Evolutionary conservation across 768 basidiomycete species (phyloP).

Genomic region (Agrocybe pediades): DNA sequence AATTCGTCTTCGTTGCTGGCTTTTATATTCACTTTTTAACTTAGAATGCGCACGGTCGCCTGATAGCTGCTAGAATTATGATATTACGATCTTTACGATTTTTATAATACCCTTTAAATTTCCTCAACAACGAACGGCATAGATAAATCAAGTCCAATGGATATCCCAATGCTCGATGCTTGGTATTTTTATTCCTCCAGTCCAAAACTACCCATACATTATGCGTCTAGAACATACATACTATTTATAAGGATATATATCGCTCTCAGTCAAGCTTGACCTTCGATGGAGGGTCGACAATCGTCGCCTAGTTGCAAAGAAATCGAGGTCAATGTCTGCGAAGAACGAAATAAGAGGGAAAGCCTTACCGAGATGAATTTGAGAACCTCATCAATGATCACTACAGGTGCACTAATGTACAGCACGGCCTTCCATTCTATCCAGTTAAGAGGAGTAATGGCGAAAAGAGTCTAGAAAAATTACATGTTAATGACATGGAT

Average conservation of each 20-base stretch:
- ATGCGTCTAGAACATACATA: conserved; percentile 3
- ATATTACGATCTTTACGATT: neutral
- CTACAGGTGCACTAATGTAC: conserved; percentile 82
- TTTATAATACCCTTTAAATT: neutral
- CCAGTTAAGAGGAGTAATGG: conserved; percentile 94
- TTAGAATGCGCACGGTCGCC: neutral
- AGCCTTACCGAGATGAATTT: conserved; percentile 77
- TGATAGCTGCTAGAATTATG: neutral
- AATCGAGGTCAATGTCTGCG: neutral
- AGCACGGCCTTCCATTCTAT: conserved; percentile 94
- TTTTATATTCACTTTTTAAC: neutral
- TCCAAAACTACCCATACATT: conserved; percentile 2
- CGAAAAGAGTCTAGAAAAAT: conserved; percentile 78
- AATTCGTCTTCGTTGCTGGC: no score
- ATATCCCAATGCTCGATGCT: neutral
- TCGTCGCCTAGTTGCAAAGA: conserved; percentile 44
- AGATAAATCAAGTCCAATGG: neutral
- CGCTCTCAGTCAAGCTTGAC: conserved; percentile 44
- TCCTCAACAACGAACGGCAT: no score
- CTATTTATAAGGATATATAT: neutral
- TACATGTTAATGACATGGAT: neutral
- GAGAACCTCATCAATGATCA: conserved; percentile 87
- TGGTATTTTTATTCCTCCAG: neutral
- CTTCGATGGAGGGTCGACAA: conserved; percentile 58
- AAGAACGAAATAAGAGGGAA: neutral